Evolutionary conservation across 257 asterid species (phyloP).

Genomic region (Lavandula angustifolia): DNA sequence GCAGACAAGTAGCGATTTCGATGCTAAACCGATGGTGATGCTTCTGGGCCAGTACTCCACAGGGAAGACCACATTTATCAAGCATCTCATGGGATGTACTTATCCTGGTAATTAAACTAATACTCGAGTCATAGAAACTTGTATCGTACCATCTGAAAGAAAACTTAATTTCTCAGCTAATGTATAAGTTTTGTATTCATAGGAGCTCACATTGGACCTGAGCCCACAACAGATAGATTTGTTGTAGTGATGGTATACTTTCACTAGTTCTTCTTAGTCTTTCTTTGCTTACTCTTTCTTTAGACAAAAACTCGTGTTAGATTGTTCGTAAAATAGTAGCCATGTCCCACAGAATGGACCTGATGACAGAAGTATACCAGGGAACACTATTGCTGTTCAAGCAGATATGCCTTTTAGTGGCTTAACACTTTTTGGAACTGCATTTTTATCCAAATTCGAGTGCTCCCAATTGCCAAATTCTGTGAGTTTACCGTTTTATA

Average conservation of each 20-base stretch:
- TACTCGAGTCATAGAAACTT: not conserved
- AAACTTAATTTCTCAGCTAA: not conserved
- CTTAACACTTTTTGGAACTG: constrained; percentile 53
- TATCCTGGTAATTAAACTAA: constrained; percentile 58
- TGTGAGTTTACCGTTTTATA: constrained; percentile 34
- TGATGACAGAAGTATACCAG: constrained; percentile 79
- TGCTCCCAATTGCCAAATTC: constrained; percentile 64
- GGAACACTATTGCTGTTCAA: constrained; percentile 78
- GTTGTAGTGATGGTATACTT: constrained; percentile 71
- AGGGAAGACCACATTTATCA: constrained; percentile 80
- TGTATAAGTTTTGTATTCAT: constrained; percentile 5
- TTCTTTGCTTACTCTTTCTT: not conserved
- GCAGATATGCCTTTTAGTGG: constrained; percentile 85
- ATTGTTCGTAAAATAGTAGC: not conserved
- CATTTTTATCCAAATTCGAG: constrained; percentile 57
- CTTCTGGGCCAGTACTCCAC: constrained; percentile 86
- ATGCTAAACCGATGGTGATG: constrained; percentile 91
- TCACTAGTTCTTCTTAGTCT: constrained; percentile 5
- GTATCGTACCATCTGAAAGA: no score
- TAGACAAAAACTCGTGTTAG: not conserved
- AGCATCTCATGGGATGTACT: constrained; percentile 60
- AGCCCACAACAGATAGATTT: constrained; percentile 87
- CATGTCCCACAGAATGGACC: constrained; percentile 52
- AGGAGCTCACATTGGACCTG: constrained; percentile 92
- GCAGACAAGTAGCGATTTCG: constrained; percentile 68